Conservation (phyloP, 1,139 yeast genomes). For the Pichia sp. region DNA sequence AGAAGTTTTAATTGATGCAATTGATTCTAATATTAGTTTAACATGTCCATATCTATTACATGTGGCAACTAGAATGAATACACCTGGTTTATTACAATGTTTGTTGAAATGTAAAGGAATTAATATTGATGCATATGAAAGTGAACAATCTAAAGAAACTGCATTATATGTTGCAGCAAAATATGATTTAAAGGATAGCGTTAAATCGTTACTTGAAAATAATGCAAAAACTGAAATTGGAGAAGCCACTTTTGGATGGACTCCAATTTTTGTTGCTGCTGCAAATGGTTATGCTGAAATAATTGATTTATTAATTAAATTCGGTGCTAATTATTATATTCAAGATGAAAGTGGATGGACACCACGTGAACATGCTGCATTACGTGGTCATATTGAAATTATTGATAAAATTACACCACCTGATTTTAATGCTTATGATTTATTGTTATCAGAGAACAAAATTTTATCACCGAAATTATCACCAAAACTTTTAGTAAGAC, state of each 20-base stretch:
- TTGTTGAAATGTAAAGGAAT: constrained; percentile 55
- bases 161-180: constrained; percentile 77
- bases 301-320: constrained; percentile 47
- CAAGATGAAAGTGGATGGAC: constrained; percentile 92
- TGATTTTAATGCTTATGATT: constrained; percentile 28
- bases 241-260: constrained; percentile 86
- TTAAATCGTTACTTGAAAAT: constrained; percentile 47
- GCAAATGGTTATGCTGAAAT: constrained; percentile 70
- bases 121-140: constrained; percentile 58
- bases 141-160: constrained; percentile 60
- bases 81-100: constrained; percentile 49
- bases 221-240: constrained; percentile 73
- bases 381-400: constrained; percentile 77
- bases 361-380: constrained; percentile 92
- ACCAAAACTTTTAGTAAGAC: constrained; percentile 17
- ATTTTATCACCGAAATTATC: constrained; percentile 20
- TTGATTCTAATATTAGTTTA: constrained; percentile 32
- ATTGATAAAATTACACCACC: constrained; percentile 53
- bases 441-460: constrained; percentile 17
- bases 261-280: constrained; percentile 87
- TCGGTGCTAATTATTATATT: constrained; percentile 49
- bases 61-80: constrained; percentile 67
- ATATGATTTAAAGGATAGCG: constrained; percentile 50
- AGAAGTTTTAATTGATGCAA: constrained; percentile 47
- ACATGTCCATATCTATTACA: constrained; percentile 51